phyloP scores from a whole-genome alignment of 768 basidiomycete genomes.

The Candolleomyces efflorescens region DNA sequence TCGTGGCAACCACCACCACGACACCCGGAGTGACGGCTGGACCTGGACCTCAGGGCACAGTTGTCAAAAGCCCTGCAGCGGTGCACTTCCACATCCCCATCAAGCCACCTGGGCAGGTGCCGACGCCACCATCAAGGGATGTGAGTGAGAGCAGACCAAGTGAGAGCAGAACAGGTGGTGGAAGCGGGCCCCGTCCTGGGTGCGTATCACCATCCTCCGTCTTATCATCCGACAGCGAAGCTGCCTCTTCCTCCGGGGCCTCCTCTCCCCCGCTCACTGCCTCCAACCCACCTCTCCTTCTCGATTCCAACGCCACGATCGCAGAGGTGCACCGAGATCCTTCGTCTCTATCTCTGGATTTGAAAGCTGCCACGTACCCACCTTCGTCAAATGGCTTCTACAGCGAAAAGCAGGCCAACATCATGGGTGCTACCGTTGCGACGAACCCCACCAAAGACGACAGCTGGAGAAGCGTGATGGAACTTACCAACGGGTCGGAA shows the following conservation, averaged over 20 bases:
- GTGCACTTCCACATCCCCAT: slow-evolving; percentile 1
- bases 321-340: background rate
- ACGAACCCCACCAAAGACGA: background rate
- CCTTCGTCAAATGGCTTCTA: background rate
- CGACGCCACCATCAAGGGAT: background rate
- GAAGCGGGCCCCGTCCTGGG: too few species aligned
- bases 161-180: background rate
- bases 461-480: background rate
- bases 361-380: too few species aligned
- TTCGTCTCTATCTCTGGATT: too few species aligned
- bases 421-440: background rate
- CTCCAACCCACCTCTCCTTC: background rate
- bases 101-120: too few species aligned
- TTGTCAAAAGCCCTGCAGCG: background rate
- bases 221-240: background rate
- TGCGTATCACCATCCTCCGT: background rate
- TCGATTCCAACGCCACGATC: background rate
- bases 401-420: background rate
- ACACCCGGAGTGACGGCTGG: too few species aligned
- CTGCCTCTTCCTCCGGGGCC: background rate
- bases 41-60: background rate
- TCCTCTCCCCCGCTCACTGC: background rate
- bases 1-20: background rate
- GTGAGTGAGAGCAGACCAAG: background rate
- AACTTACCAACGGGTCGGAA: background rate